Conservation (phyloP, 805 yeast genomes). For the Starmerella stigmatis region DNA sequence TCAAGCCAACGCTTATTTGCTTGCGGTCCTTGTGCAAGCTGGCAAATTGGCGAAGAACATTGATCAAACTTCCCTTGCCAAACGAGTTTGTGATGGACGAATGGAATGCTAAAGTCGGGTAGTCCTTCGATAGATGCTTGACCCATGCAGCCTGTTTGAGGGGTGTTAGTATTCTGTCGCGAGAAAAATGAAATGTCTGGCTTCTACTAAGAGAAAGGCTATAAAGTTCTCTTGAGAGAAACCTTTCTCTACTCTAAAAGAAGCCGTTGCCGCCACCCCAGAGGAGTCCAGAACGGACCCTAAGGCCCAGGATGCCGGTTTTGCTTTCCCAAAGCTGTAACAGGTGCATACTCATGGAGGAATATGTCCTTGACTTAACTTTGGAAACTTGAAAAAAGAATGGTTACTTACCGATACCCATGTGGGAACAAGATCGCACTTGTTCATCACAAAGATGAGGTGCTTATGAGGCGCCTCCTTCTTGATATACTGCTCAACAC, state of each 20-base stretch:
- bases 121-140: constrained; percentile 78
- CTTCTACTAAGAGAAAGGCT: constrained; percentile 72
- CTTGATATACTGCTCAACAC: constrained; percentile 84
- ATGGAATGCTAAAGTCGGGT: constrained; percentile 94
- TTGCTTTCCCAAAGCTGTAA: constrained; percentile 95
- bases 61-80: constrained; percentile 94
- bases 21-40: constrained; percentile 83
- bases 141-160: constrained; percentile 90
- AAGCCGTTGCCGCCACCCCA: constrained; percentile 38
- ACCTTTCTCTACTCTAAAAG: constrained; percentile 71
- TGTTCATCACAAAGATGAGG: constrained; percentile 84
- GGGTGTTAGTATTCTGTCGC: constrained; percentile 30
- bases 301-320: constrained; percentile 42
- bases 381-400: constrained; percentile 45
- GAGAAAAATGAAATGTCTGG: constrained; percentile 45
- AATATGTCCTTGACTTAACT: constrained; percentile 43
- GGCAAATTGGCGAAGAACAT: constrained; percentile 84
- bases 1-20: constrained; percentile 93
- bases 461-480: constrained; percentile 97
- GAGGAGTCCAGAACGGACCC: constrained; percentile 41
- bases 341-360: constrained; percentile 62
- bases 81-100: constrained; percentile 95
- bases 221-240: constrained; percentile 20
- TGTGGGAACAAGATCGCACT: constrained; percentile 96
- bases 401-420: constrained; percentile 93